Conservation (phyloP, 768 basidiomycete species). For the Hebeloma cylindrosporum region DNA sequence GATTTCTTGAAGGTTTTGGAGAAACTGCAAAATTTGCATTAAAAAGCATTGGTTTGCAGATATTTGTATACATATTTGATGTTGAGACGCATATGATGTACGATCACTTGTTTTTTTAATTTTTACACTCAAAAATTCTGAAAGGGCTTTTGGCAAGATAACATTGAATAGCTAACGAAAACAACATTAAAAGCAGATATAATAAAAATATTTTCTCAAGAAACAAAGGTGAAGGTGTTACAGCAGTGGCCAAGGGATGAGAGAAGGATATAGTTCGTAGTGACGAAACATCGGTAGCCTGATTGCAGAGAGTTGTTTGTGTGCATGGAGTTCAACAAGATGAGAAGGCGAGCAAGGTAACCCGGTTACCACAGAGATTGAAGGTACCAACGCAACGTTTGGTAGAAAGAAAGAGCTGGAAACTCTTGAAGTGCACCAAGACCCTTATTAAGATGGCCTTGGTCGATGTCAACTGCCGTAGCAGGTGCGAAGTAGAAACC, state of each 20-base stretch:
- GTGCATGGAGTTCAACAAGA: background rate
- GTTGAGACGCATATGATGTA: no score
- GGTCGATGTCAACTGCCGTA: constrained; percentile 38
- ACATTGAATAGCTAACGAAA: background rate
- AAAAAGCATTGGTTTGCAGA: constrained; percentile 17
- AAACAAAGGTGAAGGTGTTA: no score
- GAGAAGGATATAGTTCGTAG: no score
- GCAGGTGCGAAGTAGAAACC: constrained; percentile 94
- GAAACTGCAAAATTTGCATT: constrained; percentile 57
- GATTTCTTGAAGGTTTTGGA: constrained; percentile 48
- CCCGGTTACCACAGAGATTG: constrained; percentile 24
- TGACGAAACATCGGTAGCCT: no score
- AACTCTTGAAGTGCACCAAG: constrained; percentile 30
- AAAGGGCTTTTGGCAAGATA: background rate
- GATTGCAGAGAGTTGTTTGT: background rate
- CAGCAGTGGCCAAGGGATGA: no score
- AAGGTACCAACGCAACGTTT: constrained; percentile 42
- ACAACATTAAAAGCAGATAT: constrained; percentile 2
- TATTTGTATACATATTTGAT: no score
- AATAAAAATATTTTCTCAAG: constrained; percentile 3
- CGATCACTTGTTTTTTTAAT: no score
- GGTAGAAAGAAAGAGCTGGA: constrained; percentile 37
- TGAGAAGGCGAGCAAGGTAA: constrained; percentile 4
- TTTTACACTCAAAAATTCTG: no score
- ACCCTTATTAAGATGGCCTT: constrained; percentile 28